Evolutionary conservation across 2,329 filamentous ascomycete genomes (phyloP), one percentile per base, ranked within the genome.

Genomic region (Botrytis elliptica): DNA sequence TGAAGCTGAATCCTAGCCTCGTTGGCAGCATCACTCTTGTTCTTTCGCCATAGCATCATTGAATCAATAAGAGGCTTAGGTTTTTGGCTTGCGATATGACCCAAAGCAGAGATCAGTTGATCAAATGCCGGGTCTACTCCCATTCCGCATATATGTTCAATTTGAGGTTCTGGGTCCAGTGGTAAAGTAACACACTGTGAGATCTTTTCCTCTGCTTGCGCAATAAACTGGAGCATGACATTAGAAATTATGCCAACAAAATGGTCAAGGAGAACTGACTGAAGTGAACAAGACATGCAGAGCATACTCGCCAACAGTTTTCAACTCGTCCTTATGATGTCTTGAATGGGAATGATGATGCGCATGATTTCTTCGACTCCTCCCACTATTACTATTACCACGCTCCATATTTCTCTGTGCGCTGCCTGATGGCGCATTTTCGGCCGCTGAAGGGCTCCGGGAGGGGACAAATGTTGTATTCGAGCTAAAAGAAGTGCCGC

Each of bases 11-110:
- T 83, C 36, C 90, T 86, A 42, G 92, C 91, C 76, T 91, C 89
- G 78, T 89, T 91, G 42, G 95, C 94, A 36, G 92, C 90, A 82
- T 98, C 95, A 77, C 94, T 97, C 84, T 98, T 98, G 77, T 90
- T 93, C 83, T 98, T 98, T 73, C 96, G 91, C 96, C 96, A 99
- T 46, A 97, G 88, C 93, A 99, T 99, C 82, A 99, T 94, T 33
- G 93, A 95, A 82, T 99, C 96, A 79, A 99, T 98, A 70, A 99
- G 84, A 8, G 94, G 93, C 81, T 97, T 98, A 8, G 97, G 97
- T 81, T 97, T 97, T 77, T 95, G 92, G 74, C 94, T 93, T 71
- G 95, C 94, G 80, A 99, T 97, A 81, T 98, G 95, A 5, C 96
- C 96, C 57, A 99, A 87, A 25, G 97, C 96, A 42, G 91, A 90